Conservation (phyloP, 148 eudicot genomes). For the Simmondsia chinensis region DNA sequence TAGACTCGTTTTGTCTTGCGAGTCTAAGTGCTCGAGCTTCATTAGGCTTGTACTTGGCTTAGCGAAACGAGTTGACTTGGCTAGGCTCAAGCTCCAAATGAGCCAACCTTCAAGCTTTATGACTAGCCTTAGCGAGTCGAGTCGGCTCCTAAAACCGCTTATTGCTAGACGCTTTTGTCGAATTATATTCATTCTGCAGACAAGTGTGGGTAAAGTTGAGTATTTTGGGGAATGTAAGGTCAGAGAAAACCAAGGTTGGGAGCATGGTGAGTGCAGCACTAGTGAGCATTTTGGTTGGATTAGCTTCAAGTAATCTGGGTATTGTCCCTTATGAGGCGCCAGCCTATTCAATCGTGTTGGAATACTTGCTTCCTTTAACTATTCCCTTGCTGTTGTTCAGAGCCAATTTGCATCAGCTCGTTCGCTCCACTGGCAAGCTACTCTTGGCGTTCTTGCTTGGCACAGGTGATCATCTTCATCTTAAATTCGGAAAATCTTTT, state of each 20-base stretch:
- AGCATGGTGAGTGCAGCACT: conserved; percentile 69
- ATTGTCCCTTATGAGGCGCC: conserved; percentile 59
- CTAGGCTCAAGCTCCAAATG: too few species aligned
- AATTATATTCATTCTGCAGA: neutral
- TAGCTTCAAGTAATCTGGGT: conserved; percentile 74
- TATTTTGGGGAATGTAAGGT: conserved; percentile 49
- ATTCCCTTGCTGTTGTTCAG: conserved; percentile 75
- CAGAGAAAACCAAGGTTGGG: conserved; percentile 81
- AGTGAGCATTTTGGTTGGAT: conserved; percentile 66
- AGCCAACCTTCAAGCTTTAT: too few species aligned
- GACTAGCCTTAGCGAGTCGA: too few species aligned
- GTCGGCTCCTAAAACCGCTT: too few species aligned
- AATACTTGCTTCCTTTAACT: conserved; percentile 57
- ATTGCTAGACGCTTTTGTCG: too few species aligned
- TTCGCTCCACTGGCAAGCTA: conserved; percentile 59
- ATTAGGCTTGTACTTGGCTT: too few species aligned
- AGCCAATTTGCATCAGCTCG: conserved; percentile 60
- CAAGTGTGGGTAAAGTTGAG: conserved; percentile 9
- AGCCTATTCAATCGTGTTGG: conserved; percentile 51
- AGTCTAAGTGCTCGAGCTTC: too few species aligned
- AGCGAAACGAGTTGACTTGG: too few species aligned
- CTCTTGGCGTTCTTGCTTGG: conserved; percentile 86
- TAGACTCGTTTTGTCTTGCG: too few species aligned
- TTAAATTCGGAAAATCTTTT: too few species aligned
- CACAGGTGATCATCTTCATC: conserved; percentile 69